phyloP scores from a whole-genome alignment of 1,284 basidiomycete species.

The Fistulina hepatica region DNA sequence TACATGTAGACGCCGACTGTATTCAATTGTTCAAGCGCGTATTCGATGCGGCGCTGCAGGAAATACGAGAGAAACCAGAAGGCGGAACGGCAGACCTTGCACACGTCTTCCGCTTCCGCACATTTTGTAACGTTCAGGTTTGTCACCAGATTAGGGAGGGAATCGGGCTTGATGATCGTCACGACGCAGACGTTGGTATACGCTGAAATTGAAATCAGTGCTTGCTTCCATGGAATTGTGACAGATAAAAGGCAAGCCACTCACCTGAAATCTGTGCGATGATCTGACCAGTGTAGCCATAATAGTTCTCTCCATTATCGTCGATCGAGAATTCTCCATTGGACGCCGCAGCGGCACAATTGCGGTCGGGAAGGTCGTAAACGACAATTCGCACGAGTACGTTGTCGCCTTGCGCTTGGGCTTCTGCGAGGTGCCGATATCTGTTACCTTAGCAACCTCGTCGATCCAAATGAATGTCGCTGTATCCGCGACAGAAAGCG shows the following conservation, averaged over 20 bases:
- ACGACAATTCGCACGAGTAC: constrained; percentile 50
- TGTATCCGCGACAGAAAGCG: constrained; percentile 39
- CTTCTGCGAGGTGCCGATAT: constrained; percentile 42
- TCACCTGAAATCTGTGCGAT: constrained; percentile 46
- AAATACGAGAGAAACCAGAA: not conserved
- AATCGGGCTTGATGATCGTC: constrained; percentile 50
- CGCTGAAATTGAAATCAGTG: constrained; percentile 1
- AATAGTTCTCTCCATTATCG: constrained; percentile 39
- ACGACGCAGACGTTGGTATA: not conserved
- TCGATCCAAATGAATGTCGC: constrained; percentile 57
- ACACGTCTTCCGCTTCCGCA: constrained; percentile 38
- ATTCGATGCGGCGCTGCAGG: constrained; percentile 34
- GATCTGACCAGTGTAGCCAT: constrained; percentile 47
- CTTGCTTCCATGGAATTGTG: not conserved
- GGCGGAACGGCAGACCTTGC: constrained; percentile 21
- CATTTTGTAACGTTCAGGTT: constrained; percentile 51
- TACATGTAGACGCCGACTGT: constrained; percentile 47
- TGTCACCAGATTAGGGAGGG: constrained; percentile 50
- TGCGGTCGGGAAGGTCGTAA: constrained; percentile 52
- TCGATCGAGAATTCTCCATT: constrained; percentile 57
- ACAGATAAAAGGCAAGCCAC: constrained; percentile 37
- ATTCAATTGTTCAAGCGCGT: constrained; percentile 46
- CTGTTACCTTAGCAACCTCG: constrained; percentile 38
- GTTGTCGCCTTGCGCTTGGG: constrained; percentile 16
- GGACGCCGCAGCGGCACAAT: constrained; percentile 52